Base-by-base conservation (phyloP, 352 stramenopile species). In the Globisporangium acanthophoron region DNA sequence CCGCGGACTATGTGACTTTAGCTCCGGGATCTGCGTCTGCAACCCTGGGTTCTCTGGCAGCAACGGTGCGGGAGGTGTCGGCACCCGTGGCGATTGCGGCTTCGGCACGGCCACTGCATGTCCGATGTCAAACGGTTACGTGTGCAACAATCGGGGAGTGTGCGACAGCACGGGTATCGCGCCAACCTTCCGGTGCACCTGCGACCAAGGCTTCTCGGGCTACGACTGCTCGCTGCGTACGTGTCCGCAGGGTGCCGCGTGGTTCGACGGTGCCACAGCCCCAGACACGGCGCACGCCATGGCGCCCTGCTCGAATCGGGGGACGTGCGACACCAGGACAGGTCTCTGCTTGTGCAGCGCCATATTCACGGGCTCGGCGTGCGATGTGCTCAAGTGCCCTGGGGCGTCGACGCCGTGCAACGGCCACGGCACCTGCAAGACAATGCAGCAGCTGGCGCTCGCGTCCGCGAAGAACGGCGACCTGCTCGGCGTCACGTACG, bases 351-450 rank as follows among this genome's bases (percentile, higher is more conserved):
- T 53, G 1, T 97, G 88, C 58, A 52, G 77, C 6, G 18, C 72
- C 15, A 74, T 86, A n/a, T 97, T 95, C 54, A 83, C 73, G 1
- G 88, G 88, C 18, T 63, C 79, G 16, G 82, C 88, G 5, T 97
- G 88, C 58, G 74, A 96, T 13, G 50, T 81, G 24, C 55, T 90
- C 27, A 65, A 65, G 24, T 90, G 82, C 49, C 76, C 82, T 4
- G 66, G 66, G 1, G 47, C 61, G 3, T 37, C 46, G 48, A 55
- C 37, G 8, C 65, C 64, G 13, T 97, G 87, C 65, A 92, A 73
- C 54, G 78, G 76, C 24, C 74, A 82, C 21, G 88, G 88, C 5
- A 74, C 71, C 2, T 96, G 88, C 66, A 74, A 81, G 35, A 88
- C 69, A 2, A 94, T 97, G 67, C 58, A 83, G 54, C 70, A 89